Conservation (phyloP, 2,329 filamentous ascomycete genomes). For the Escovopsis weberi region DNA sequence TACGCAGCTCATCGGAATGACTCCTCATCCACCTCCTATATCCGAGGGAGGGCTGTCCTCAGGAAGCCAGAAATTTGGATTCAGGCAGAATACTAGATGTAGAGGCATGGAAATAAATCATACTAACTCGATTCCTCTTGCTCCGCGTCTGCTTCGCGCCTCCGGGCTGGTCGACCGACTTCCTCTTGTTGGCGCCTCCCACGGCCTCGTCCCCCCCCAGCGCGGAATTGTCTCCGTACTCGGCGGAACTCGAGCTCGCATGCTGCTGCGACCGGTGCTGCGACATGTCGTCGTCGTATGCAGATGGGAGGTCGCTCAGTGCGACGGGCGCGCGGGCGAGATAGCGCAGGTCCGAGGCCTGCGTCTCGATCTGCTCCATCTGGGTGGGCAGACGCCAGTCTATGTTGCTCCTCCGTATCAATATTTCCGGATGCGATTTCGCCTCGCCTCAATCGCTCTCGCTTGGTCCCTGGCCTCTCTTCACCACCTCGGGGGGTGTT, state of each 20-base stretch:
- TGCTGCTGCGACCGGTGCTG: constrained; percentile 17
- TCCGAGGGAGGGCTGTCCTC: too few relatives aligned
- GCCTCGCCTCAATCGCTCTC: too few relatives aligned
- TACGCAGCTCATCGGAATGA: too few relatives aligned
- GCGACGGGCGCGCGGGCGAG: constrained; percentile 26
- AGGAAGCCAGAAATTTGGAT: too few relatives aligned
- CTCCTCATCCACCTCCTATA: too few relatives aligned
- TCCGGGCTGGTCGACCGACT: constrained; percentile 27
- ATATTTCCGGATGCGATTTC: too few relatives aligned
- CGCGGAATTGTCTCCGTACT: constrained; percentile 37
- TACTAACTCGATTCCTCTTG: constrained; percentile 43
- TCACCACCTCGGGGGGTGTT: too few relatives aligned
- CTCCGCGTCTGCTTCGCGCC: constrained; percentile 41
- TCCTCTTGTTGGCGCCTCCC: constrained; percentile 19
- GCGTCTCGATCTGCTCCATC: constrained; percentile 41
- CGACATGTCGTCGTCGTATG: constrained; percentile 15
- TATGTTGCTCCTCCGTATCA: too few relatives aligned
- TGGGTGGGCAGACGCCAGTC: background rate
- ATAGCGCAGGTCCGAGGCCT: constrained; percentile 39
- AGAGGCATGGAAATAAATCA: background rate
- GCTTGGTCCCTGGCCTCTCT: too few relatives aligned
- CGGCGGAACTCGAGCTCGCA: constrained; percentile 24
- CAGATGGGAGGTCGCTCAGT: constrained; percentile 13
- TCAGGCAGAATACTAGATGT: too few relatives aligned
- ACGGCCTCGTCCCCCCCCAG: constrained; percentile 9